Evolutionary conservation across 2,329 filamentous ascomycete species (phyloP), one percentile per base, ranked within the genome.

Genomic region (Helotiales sp.): DNA sequence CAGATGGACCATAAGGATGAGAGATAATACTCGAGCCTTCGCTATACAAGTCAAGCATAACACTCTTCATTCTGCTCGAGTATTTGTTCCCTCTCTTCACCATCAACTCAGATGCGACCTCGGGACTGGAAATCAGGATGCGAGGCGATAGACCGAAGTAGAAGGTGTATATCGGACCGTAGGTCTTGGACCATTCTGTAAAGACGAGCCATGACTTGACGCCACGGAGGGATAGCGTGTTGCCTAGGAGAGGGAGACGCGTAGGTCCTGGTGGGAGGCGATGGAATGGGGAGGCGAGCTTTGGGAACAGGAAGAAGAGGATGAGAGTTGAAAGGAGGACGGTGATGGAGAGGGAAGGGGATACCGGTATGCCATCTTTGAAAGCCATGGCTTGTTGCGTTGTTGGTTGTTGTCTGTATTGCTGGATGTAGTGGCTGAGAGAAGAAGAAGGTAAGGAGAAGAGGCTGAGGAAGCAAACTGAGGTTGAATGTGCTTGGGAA

Each of bases 121-220:
- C 12, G 40, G 51, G 55, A 22, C 46, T 29, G 13, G 34, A 44
- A 38, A 56, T 34, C 9, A 52, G 27, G 30, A 56, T n/a, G 8
- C 38, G 36, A 33, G 47, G 54, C 10, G 7, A 10, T 30, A 48
- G 29, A 24, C 36, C 47, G n/a, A 38, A 22, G 29, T 48, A 56
- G n/a, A 54, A 36, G 8, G 40, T 54, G 30, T 54, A 53, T 1
- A 55, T 44, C 2, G 47, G 47, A 29, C 54, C 54, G 19, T 56
- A 46, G 17, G 19, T 29, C 17, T 56, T 38, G 36, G 47, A 33
- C 47, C 46, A 56, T 17, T 51, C 7, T n/a, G 49, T 31, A 19
- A 56, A 30, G 12, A 24, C 24, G 6, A 56, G 17, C 19, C 30
- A 56, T 27, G 50, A 51, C 13, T 46, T 56, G 17, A 33, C 25